Evolutionary conservation across 768 basidiomycete genomes (phyloP).

Genomic region (Leccinum boreale): DNA sequence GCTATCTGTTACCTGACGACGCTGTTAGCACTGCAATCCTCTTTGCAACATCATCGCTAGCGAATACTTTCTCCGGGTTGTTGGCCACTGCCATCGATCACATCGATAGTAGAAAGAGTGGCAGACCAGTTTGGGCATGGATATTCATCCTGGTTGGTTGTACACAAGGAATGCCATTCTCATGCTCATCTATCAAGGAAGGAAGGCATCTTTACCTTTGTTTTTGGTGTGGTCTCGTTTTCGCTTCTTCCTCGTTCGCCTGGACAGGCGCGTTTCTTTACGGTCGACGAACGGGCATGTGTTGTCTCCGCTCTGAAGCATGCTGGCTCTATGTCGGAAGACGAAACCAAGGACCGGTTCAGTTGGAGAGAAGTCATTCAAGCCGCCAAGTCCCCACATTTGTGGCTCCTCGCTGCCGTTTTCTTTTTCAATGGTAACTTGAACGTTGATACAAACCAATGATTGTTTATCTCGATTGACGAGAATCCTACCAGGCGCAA

Average conservation of each 20-base stretch:
- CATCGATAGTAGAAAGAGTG: slow-evolving; percentile 46
- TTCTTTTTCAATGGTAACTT: slow-evolving; percentile 51
- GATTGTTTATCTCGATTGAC: neutral
- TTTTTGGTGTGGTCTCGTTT: slow-evolving; percentile 52
- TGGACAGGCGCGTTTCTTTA: slow-evolving; percentile 47
- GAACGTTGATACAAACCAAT: neutral
- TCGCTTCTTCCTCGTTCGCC: slow-evolving; percentile 47
- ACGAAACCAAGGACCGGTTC: slow-evolving; percentile 44
- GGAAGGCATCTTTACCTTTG: slow-evolving; percentile 62
- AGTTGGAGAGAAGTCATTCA: slow-evolving; percentile 54
- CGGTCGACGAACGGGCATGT: slow-evolving; percentile 45
- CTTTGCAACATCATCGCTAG: slow-evolving; percentile 45
- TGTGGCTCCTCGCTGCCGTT: slow-evolving; percentile 40
- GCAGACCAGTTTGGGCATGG: slow-evolving; percentile 61
- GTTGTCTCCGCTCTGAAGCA: slow-evolving; percentile 30
- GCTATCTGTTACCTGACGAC: slow-evolving; percentile 1
- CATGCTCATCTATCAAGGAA: slow-evolving; percentile 6
- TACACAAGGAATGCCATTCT: neutral
- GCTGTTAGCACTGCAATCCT: slow-evolving; percentile 37
- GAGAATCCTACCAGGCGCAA: slow-evolving; percentile 12
- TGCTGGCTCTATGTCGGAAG: slow-evolving; percentile 35
- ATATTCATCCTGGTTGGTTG: slow-evolving; percentile 48
- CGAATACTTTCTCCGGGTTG: slow-evolving; percentile 62
- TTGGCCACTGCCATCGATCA: slow-evolving; percentile 58
- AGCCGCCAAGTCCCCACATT: slow-evolving; percentile 51